Evolutionary conservation across 371 early-diverging fungal genomes (phyloP).

Genomic region (Mucor circinelloides): DNA sequence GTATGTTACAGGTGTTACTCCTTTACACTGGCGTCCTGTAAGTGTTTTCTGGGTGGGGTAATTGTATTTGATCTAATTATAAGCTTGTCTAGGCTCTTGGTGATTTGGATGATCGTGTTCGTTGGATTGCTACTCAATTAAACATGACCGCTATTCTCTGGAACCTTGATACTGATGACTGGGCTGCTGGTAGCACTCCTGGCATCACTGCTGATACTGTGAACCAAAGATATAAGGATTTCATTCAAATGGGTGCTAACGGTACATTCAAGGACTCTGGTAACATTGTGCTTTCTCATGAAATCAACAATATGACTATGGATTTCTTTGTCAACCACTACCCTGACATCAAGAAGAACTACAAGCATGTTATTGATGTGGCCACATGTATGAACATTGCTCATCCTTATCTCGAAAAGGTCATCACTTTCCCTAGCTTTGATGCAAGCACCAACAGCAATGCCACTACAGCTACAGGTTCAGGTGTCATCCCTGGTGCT

Average conservation of each 20-base stretch:
- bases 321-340: slow-evolving; percentile 46
- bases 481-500: slow-evolving; percentile 40
- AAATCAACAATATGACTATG: slow-evolving; percentile 61
- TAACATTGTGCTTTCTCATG: slow-evolving; percentile 55
- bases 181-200: slow-evolving; percentile 38
- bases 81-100: slow-evolving; percentile 37
- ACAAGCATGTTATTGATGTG: slow-evolving; percentile 50
- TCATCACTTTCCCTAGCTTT: slow-evolving; percentile 44
- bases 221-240: slow-evolving; percentile 40
- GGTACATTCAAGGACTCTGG: slow-evolving; percentile 42
- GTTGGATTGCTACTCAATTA: slow-evolving; percentile 54
- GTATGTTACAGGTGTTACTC: slow-evolving; percentile 57
- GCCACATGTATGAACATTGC: slow-evolving; percentile 61
- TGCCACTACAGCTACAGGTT: slow-evolving; percentile 32
- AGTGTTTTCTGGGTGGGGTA: slow-evolving; percentile 9
- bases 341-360: slow-evolving; percentile 49
- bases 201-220: slow-evolving; percentile 43
- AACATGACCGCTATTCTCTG: slow-evolving; percentile 53
- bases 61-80: not conserved
- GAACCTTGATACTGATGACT: slow-evolving; percentile 54
- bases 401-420: slow-evolving; percentile 50
- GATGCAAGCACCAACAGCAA: slow-evolving; percentile 28
- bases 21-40: slow-evolving; percentile 63
- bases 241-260: slow-evolving; percentile 46
- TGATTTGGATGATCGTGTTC: slow-evolving; percentile 60